A percentile compares a stretch with the other conserved stretches of the same genome.
Evolutionary conservation across 148 eudicot species (phyloP).

Genomic region (Fagopyrum homotropicum): DNA sequence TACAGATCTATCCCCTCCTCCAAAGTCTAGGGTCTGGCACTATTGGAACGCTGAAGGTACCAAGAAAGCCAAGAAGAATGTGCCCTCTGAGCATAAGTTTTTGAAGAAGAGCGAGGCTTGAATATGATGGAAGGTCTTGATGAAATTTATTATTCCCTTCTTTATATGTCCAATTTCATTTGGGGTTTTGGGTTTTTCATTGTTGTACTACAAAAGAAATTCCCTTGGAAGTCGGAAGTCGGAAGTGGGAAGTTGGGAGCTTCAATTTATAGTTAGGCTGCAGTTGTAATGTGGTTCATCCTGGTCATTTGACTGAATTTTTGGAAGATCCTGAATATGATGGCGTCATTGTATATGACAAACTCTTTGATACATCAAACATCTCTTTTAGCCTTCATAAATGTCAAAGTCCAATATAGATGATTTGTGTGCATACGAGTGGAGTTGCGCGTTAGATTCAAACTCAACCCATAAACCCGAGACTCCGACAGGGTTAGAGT

Average conservation of each 20-base stretch:
- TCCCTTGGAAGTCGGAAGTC: not conserved
- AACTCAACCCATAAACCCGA: too few relatives aligned
- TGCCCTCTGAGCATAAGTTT: slow-evolving; percentile 69
- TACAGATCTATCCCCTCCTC: slow-evolving; percentile 65
- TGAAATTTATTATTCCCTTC: not conserved
- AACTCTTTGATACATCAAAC: not conserved
- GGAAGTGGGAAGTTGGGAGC: not conserved
- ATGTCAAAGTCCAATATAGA: too few relatives aligned
- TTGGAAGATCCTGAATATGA: not conserved
- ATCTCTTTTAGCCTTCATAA: not conserved
- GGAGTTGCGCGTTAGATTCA: too few relatives aligned
- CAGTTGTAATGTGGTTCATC: slow-evolving; percentile 1
- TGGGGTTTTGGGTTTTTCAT: not conserved
- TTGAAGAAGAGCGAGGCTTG: slow-evolving; percentile 25
- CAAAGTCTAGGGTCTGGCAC: slow-evolving; percentile 60
- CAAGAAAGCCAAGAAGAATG: slow-evolving; percentile 44
- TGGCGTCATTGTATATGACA: not conserved
- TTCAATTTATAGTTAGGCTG: slow-evolving; percentile 1
- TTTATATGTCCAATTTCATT: not conserved
- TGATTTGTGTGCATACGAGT: too few relatives aligned
- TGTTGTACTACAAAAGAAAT: not conserved
- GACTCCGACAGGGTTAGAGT: not conserved
- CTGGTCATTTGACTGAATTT: not conserved
- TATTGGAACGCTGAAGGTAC: slow-evolving; percentile 63
- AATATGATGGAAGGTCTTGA: slow-evolving; percentile 20